Conservation (phyloP, 768 basidiomycete species). For the Pulveroboletus sp. region DNA sequence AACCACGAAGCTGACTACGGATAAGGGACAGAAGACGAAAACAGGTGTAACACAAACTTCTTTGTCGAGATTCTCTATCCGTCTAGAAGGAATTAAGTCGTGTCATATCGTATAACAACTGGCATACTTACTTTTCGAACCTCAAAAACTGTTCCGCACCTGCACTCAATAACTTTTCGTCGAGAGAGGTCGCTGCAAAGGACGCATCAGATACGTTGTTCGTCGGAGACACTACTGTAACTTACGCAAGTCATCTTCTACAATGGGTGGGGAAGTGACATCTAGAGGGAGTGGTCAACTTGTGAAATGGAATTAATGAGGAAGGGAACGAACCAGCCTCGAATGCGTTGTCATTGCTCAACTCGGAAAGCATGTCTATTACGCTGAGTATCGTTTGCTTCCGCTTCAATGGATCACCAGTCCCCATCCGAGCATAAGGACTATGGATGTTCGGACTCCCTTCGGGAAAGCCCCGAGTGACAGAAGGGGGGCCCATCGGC, state of each 20-base stretch:
- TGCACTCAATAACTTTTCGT: slow-evolving; percentile 47
- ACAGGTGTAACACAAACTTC: slow-evolving; percentile 31
- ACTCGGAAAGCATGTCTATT: slow-evolving; percentile 43
- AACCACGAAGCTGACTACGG: slow-evolving; percentile 41
- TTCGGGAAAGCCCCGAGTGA: slow-evolving; percentile 26
- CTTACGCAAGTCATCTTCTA: slow-evolving; percentile 44
- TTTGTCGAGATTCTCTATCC: slow-evolving; percentile 44
- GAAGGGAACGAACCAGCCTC: slow-evolving; percentile 29
- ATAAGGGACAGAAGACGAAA: slow-evolving; percentile 10
- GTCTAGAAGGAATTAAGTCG: slow-evolving; percentile 27
- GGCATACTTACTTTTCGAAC: slow-evolving; percentile 40
- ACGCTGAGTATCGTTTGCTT: slow-evolving; percentile 45
- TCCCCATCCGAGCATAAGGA: slow-evolving; percentile 28
- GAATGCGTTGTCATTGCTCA: slow-evolving; percentile 37
- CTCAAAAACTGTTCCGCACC: slow-evolving; percentile 46
- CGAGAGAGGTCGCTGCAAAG: slow-evolving; percentile 37
- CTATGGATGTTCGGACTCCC: slow-evolving; percentile 23
- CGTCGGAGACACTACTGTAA: neutral
- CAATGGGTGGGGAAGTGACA: slow-evolving; percentile 29
- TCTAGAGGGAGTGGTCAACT: slow-evolving; percentile 16
- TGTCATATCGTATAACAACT: slow-evolving; percentile 1
- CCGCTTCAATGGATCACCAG: slow-evolving; percentile 30
- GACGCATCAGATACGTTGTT: slow-evolving; percentile 6
- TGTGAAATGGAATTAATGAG: neutral
- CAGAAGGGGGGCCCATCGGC: slow-evolving; percentile 20